Evolutionary conservation across 2,329 filamentous ascomycete genomes (phyloP), one percentile per base, ranked within the genome.

Genomic region (Elsinoe fawcettii): DNA sequence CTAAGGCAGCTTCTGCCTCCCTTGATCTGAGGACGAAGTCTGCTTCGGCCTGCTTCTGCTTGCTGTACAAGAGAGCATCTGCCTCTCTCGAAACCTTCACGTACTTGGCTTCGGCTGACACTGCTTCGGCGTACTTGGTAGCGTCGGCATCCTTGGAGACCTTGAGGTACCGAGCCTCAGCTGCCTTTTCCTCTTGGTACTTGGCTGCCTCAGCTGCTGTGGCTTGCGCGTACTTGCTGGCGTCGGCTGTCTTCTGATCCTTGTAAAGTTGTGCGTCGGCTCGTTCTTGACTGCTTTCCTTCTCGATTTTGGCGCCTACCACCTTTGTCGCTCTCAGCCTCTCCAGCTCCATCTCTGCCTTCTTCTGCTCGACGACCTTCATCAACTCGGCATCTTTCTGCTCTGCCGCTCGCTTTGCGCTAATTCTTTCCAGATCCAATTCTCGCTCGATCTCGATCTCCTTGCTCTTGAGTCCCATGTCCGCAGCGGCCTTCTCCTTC

Each of bases 311-410:
- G 58, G 88, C 88, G 72, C 89, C 85, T 58, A 88, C 88, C 64
- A 95, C 87, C 61, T 89, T 87, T 2, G 76, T 81, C 7, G 89
- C 90, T 63, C 89, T 80, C 32, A 90, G 82, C 58, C 87, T 82
- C 70, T 95, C 90, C 58, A 93, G 77, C 74, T 93, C 88, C 63
- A 89, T 90, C 30, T 81, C 80, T 0, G 87, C 89, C 57, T 87
- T 85, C 77, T 86, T 88, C 63, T 83, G 74, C 73, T 95, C 84
- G 60, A 95, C 88, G 12, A 85, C 78, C 62, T 81, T 84, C 76
- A 90, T 88, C 55, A 95, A 77, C 63, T 93, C 88, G 53, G 90
- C 87, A 71, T 95, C 89, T 63, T 80, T 82, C 60, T 81, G 79
- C 73, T 95, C 87, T 1, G 88, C 85, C 8, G 83, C 78, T 56